A percentile compares a stretch with the other conserved stretches of the same genome.
These are phyloP conservation scores for Russula abietina DNA, from an alignment of 768 basidiomycete species.

Conservation along the genomic window DNA sequence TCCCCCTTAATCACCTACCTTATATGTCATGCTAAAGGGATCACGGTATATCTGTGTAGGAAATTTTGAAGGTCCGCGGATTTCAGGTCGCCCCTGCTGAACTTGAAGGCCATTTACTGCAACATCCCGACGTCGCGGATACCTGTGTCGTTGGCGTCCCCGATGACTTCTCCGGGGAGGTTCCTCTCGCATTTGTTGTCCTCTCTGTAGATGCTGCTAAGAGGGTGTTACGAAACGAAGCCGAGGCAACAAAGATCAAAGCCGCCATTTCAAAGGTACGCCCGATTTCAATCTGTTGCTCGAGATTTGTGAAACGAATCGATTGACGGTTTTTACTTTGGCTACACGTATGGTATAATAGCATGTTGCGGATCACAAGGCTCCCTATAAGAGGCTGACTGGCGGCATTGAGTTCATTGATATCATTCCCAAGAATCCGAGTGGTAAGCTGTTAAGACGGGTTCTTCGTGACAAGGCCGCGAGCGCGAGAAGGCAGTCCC, in stretches of 20 bases:
- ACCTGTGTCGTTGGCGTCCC: conserved; percentile 60
- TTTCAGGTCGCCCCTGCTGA: conserved; percentile 75
- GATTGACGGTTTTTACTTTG: background rate
- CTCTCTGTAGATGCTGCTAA: conserved; percentile 31
- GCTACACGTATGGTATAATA: conserved; percentile 12
- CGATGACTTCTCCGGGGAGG: conserved; percentile 67
- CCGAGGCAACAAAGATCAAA: conserved; percentile 16
- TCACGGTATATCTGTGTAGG: conserved; percentile 32
- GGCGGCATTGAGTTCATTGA: conserved; percentile 38
- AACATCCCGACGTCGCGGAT: conserved; percentile 53
- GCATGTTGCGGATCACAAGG: conserved; percentile 32
- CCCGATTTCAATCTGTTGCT: background rate
- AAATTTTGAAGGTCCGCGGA: conserved; percentile 63
- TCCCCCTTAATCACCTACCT: background rate
- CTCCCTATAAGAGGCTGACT: conserved; percentile 35
- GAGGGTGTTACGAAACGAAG: conserved; percentile 1
- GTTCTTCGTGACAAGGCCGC: conserved; percentile 28
- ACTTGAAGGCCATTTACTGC: conserved; percentile 59
- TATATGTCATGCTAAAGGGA: conserved; percentile 22
- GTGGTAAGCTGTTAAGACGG: conserved; percentile 31
- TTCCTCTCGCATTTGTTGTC: conserved; percentile 64
- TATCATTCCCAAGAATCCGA: conserved; percentile 32
- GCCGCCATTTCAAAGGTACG: conserved; percentile 19
- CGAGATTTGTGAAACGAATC: background rate
- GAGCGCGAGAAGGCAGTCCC: conserved; percentile 7